These are phyloP conservation scores for Dioscorea zingiberensis DNA, from an alignment of 106 monocot species.

Conservation along the genomic window DNA sequence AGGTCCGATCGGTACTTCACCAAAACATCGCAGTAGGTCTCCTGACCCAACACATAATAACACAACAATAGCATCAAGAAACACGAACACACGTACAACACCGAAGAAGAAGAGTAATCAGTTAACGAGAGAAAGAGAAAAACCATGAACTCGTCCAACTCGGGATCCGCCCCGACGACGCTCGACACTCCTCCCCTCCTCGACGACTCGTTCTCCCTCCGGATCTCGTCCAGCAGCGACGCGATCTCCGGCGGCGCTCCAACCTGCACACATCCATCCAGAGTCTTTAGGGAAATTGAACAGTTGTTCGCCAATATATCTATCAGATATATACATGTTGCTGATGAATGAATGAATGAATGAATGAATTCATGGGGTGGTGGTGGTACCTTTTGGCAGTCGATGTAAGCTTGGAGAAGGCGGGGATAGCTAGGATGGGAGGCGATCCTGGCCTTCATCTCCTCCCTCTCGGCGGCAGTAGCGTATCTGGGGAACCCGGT, in stretches of 20 bases:
- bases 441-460: constrained; percentile 52
- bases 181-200: not conserved
- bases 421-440: constrained; percentile 49
- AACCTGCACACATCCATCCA: constrained; percentile 21
- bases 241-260: constrained; percentile 52
- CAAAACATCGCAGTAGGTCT: constrained; percentile 35
- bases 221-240: constrained; percentile 39
- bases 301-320: no score
- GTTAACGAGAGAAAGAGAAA: not conserved
- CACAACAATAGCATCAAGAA: no score
- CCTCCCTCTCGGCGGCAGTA: not conserved
- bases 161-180: constrained; percentile 33
- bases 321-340: no score
- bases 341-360: no score
- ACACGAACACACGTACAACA: no score
- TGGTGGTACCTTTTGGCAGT: constrained; percentile 47
- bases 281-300: no score
- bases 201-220: constrained; percentile 16
- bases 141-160: constrained; percentile 60
- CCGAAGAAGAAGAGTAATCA: no score
- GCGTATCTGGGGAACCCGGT: not conserved
- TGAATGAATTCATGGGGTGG: no score
- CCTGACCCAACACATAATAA: constrained; percentile 13
- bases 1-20: constrained; percentile 44
- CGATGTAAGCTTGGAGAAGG: constrained; percentile 54